Conservation (phyloP, 108 stramenopile genomes). For the Cafeteria roenbergensis region DNA sequence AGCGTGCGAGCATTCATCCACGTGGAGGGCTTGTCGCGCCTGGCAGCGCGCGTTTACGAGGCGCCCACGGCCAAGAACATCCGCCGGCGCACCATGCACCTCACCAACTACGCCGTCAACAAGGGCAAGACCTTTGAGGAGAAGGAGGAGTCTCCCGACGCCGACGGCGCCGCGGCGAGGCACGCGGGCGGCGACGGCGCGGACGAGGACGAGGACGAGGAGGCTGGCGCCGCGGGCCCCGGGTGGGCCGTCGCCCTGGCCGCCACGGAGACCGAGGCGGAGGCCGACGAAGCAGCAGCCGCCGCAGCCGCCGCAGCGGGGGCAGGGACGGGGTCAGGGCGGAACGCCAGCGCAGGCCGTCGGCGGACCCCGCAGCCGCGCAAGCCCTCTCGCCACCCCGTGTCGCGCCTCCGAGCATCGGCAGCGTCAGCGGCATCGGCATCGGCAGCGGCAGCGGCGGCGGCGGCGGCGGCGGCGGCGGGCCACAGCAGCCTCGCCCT, state of each 20-base stretch:
- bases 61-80: not conserved
- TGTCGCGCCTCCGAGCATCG: too few relatives aligned
- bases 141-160: not conserved
- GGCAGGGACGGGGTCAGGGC: too few relatives aligned
- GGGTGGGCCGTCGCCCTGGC: not conserved
- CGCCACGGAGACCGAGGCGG: not conserved
- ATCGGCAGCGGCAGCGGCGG: too few relatives aligned
- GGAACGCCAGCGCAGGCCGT: too few relatives aligned
- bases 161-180: not conserved
- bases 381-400: too few relatives aligned
- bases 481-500: too few relatives aligned
- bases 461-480: too few relatives aligned
- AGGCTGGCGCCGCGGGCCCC: not conserved
- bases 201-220: not conserved
- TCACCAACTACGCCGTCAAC: slow-evolving; percentile 12
- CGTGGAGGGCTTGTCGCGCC: not conserved
- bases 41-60: not conserved
- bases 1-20: not conserved
- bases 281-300: too few relatives aligned
- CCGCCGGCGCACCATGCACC: not conserved
- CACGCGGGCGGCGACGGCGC: not conserved
- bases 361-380: too few relatives aligned
- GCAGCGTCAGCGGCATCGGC: too few relatives aligned
- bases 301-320: not conserved
- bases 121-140: not conserved